Evolutionary conservation across 2,329 filamentous ascomycete species (phyloP), one percentile per base, ranked within the genome.

Genomic region (Penicillium sp.): DNA sequence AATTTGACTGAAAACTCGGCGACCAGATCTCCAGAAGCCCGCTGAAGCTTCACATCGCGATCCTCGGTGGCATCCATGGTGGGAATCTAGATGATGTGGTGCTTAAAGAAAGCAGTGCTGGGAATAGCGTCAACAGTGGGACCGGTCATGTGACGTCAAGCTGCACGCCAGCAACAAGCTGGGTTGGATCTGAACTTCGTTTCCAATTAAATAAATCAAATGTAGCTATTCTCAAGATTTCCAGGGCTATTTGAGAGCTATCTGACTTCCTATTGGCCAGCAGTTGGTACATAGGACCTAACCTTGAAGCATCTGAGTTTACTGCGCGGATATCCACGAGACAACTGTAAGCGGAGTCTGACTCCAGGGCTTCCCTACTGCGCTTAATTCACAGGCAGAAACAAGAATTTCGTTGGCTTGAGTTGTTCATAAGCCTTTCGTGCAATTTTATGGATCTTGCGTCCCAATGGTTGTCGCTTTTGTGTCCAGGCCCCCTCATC

Each of bases 11-110:
- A 69, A 41, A 79, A 70, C 49, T 79, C 76, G 9, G 67, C 60
- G 32, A 79, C 63, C 40, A 79, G 65, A 41, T 77, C 75, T 1
- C 70, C 71, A 41, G 77, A 78, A 41, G 72, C 75, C 22, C 76
- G 72, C 61, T 79, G 77, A 6, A 79, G 70, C 53, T 78, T 78
- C 29, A 77, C 63, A 49, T 79, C 77, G 54, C 68, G 69, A 55
- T 76, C 75, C 29, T 76, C 73, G 4, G 70, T 61, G 24, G 74
- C 75, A 61, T 79, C 76, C 77, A 79, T 79, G 48, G 60, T 56
- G 51, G 18, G 31, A 34, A 21, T 16, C 34, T 16, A 51, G 34
- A 34, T 38, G 49, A 54, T 48, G 49, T 45, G 50, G 44, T 36
- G 40, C 34, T 24, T 57, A 44, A 46, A 47, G 49, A 52, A 34